These are phyloP conservation scores for Russula earlei DNA, from an alignment of 768 basidiomycete genomes.

Conservation along the genomic window DNA sequence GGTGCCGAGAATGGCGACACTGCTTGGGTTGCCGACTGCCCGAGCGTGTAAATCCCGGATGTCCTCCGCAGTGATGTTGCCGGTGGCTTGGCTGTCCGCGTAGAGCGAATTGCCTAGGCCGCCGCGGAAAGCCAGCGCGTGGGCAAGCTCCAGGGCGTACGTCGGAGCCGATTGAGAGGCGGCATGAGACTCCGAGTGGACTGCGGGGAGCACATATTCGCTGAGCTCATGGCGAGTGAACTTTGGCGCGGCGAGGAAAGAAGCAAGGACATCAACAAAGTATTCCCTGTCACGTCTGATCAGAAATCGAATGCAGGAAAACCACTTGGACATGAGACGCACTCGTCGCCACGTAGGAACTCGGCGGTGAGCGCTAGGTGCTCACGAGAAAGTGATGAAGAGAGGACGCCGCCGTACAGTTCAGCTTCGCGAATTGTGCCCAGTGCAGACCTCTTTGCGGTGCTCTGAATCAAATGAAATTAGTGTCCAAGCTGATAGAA, in stretches of 20 bases:
- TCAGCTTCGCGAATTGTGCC: constrained; percentile 89
- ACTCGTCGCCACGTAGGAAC: constrained; percentile 95
- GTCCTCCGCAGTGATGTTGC: constrained; percentile 52
- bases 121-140: constrained; percentile 84
- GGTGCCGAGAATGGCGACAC: constrained; percentile 72
- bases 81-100: constrained; percentile 49
- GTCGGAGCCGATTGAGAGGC: constrained; percentile 52
- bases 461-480: constrained; percentile 50
- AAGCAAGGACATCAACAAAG: constrained; percentile 85
- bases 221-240: constrained; percentile 70
- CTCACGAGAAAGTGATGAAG: constrained; percentile 76
- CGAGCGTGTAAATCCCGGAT: constrained; percentile 64
- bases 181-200: constrained; percentile 58
- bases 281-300: constrained; percentile 44
- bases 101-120: constrained; percentile 90
- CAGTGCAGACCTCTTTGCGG: constrained; percentile 75
- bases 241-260: constrained; percentile 73
- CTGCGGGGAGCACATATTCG: constrained; percentile 62
- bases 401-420: constrained; percentile 86
- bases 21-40: constrained; percentile 68
- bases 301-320: background rate
- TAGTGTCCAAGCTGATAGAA: background rate
- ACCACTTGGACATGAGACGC: constrained; percentile 32
- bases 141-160: constrained; percentile 78
- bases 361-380: constrained; percentile 90